A percentile compares a stretch with the other conserved stretches of the same genome.
phyloP scores from a whole-genome alignment of 2,329 filamentous ascomycete genomes.

The Ilyonectria destructans region DNA sequence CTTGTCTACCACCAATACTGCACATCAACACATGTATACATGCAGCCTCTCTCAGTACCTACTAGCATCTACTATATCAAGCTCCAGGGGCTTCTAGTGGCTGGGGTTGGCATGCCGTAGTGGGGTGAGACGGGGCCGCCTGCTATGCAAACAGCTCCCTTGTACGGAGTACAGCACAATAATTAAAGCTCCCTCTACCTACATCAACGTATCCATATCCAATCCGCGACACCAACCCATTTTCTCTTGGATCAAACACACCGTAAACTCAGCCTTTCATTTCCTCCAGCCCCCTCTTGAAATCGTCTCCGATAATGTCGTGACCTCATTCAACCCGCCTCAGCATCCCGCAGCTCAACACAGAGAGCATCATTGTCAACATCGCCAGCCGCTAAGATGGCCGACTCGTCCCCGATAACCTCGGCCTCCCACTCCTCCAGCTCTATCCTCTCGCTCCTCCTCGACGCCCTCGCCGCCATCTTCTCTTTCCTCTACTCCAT shows the following conservation, averaged over 20 bases:
- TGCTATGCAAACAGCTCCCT: background rate
- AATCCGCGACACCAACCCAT: background rate
- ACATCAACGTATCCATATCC: background rate
- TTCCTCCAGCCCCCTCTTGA: background rate
- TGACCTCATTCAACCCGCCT: background rate
- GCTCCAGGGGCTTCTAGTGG: conserved; percentile 10
- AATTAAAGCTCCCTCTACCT: background rate
- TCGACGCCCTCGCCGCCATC: conserved; percentile 48
- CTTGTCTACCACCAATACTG: background rate
- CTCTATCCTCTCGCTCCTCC: conserved; percentile 38
- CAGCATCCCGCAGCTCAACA: background rate
- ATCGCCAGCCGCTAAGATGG: conserved; percentile 34
- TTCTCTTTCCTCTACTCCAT: conserved; percentile 49
- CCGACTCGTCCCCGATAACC: conserved; percentile 24
- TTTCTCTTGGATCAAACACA: background rate
- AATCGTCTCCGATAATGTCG: background rate
- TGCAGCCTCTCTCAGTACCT: background rate
- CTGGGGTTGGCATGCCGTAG: conserved; percentile 21
- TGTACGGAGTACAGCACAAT: background rate
- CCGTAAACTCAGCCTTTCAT: background rate
- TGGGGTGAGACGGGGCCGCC: conserved; percentile 10
- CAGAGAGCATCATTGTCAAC: conserved; percentile 12
- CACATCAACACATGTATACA: background rate
- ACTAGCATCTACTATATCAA: background rate
- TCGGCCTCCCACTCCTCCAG: conserved; percentile 32